phyloP scores from a whole-genome alignment of 257 asterid genomes.

The Solanum sparsipilum region DNA sequence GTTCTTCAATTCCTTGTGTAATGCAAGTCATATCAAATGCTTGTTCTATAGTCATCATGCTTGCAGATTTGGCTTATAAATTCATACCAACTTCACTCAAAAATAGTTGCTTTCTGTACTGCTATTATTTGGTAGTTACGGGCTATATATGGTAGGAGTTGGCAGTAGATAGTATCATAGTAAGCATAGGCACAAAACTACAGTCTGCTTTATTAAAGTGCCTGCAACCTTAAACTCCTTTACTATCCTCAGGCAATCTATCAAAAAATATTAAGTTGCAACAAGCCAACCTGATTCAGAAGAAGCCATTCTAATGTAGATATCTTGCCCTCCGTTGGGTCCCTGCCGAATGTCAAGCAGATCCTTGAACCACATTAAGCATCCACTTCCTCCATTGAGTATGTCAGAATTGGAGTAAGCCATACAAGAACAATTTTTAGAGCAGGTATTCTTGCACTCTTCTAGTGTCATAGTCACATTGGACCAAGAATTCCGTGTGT shows the following conservation, averaged over 20 bases:
- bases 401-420: conserved; percentile 20
- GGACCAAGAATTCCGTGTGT: background rate
- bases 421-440: conserved; percentile 24
- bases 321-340: conserved; percentile 7
- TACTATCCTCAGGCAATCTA: background rate
- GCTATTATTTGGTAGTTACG: background rate
- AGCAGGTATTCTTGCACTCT: conserved; percentile 15
- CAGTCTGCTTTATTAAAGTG: background rate
- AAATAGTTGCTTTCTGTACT: background rate
- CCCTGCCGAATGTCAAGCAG: conserved; percentile 11
- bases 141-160: background rate
- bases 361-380: conserved; percentile 25
- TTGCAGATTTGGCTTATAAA: background rate
- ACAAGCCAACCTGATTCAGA: background rate
- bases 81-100: background rate
- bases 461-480: background rate
- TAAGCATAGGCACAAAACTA: background rate
- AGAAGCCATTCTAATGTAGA: conserved; percentile 15
- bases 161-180: background rate
- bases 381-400: conserved; percentile 16
- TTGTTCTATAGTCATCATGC: background rate
- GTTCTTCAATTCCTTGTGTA: background rate
- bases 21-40: background rate
- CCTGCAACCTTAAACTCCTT: background rate
- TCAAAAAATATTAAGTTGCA: background rate